These are phyloP conservation scores for Chiua virens DNA, from an alignment of 768 basidiomycete species.

Conservation along the genomic window DNA sequence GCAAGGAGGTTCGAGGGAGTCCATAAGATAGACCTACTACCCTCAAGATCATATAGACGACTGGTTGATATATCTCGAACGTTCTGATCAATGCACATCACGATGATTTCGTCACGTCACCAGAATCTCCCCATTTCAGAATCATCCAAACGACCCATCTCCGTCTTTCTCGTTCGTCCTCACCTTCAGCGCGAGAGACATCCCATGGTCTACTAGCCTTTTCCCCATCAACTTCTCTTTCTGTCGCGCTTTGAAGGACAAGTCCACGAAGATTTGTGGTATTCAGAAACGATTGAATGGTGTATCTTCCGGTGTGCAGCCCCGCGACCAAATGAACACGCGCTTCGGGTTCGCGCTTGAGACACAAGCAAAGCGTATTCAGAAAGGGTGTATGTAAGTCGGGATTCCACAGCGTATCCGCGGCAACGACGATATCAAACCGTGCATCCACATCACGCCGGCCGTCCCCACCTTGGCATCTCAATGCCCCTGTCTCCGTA, in stretches of 20 bases:
- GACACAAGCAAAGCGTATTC: constrained; percentile 47
- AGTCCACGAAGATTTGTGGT: constrained; percentile 38
- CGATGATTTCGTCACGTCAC: constrained; percentile 12
- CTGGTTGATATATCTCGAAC: background rate
- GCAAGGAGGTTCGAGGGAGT: constrained; percentile 17
- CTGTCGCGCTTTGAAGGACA: constrained; percentile 43
- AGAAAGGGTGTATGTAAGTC: constrained; percentile 57
- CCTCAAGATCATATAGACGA: background rate
- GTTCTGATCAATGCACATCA: background rate
- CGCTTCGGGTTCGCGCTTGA: constrained; percentile 43
- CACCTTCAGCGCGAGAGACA: constrained; percentile 47
- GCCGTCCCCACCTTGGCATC: background rate
- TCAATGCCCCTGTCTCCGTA: constrained; percentile 37
- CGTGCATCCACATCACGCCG: constrained; percentile 17
- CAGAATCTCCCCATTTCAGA: constrained; percentile 44
- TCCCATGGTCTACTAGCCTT: constrained; percentile 52
- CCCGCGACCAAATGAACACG: constrained; percentile 70
- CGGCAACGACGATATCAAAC: constrained; percentile 69
- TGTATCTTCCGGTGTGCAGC: constrained; percentile 74
- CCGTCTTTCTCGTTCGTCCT: constrained; percentile 68
- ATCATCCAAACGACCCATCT: constrained; percentile 72
- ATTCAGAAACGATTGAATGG: constrained; percentile 60
- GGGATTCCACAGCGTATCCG: constrained; percentile 79
- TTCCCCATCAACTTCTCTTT: constrained; percentile 46
- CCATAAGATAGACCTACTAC: constrained; percentile 9